Evolutionary conservation across 192 early-diverging fungal species (phyloP), one percentile per base, ranked within the genome.

Genomic region (Neocallimastix lanati): DNA sequence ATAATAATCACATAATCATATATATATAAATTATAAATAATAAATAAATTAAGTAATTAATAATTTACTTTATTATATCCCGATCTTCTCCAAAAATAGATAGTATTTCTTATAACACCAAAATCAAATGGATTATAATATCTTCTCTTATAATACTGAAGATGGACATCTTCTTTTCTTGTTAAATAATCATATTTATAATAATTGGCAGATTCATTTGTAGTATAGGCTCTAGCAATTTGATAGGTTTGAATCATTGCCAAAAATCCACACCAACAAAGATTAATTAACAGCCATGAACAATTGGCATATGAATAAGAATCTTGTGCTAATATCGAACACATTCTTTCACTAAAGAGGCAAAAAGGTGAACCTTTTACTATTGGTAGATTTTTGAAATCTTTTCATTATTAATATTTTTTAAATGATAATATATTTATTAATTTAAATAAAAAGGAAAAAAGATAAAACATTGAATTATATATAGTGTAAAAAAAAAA

Each of bases 121-220:
- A 90, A 89, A 82, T 93, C 92, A 83, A 96, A 96, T 21, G 93
- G 90, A 85, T 95, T 92, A 78, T 80, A 50, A 76, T 80, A 80
- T 38, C 88, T 67, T 33, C 85, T 79, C 28, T 81, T 78, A 78
- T 87, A 89, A 14, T 81, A 78, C 13, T 86, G 87, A 78, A 78
- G 50, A 35, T 78, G 21, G n/a, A 78, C 25, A n/a, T 37, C 50
- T 27, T 78, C 77, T n/a, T 29, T 40, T 83, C 38, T 36, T 37
- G 79, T 84, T 13, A 78, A 76, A 14, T 83, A 82, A 76, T 77
- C 79, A 21, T 29, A 94, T 77, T 93, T 88, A 78, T 93, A 92
- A 58, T 87, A 92, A 76, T 96, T 99, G 76, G 92, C 89, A 28
- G 89, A 82, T 85, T 99, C 97, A 83, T 97, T 97, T 27, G 97